Evolutionary conservation across 1,139 yeast species (phyloP), one percentile per base, ranked within the genome.

Genomic region (Trichomonascaceae sp.): DNA sequence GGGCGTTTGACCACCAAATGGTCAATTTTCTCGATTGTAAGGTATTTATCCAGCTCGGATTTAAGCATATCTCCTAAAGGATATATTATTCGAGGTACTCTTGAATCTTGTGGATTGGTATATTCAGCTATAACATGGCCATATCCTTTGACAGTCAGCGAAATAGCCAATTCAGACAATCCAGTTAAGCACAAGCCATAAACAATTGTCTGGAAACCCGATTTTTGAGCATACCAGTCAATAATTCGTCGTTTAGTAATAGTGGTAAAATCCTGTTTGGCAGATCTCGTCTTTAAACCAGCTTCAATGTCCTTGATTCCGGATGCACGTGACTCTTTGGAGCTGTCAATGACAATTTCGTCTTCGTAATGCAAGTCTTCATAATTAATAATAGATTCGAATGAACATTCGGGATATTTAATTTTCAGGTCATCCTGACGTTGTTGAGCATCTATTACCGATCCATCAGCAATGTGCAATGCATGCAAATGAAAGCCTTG

Each of bases 91-190:
- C 56, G 24, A 2, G 57, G 54, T 10, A 18, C 30, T 19, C 36
- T 22, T 12, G 27, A 13, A 18, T 39, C 32, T 1, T 52, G 44
- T 2, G 62, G 59, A 20, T 38, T 39, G 12, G 54, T 56, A 20
- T 58, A 55, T 15, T 64, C 68, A 45, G 87, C 79, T 9, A 91
- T 78, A 36, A 77, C 78, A 1, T 85, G 76, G 0, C 98, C 98
- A 58, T 96, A 78, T 8, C 99, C 99, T 63, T 86, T 87, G n/a
- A 91, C 91, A 0, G 96, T 85, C 55, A 86, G 72, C 0, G 96
- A 79, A 36, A 93, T 75, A 22, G 88, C 82, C 56, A 84, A 84
- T 61, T 86, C 89, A 1, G 98, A 96, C 15, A 91, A 67, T 52
- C 84, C 77, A 1, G 96, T 87, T 91, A 88, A 87, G 18, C 88